phyloP scores from a whole-genome alignment of 139 green algal species.

The Coccomyxa sp. region DNA sequence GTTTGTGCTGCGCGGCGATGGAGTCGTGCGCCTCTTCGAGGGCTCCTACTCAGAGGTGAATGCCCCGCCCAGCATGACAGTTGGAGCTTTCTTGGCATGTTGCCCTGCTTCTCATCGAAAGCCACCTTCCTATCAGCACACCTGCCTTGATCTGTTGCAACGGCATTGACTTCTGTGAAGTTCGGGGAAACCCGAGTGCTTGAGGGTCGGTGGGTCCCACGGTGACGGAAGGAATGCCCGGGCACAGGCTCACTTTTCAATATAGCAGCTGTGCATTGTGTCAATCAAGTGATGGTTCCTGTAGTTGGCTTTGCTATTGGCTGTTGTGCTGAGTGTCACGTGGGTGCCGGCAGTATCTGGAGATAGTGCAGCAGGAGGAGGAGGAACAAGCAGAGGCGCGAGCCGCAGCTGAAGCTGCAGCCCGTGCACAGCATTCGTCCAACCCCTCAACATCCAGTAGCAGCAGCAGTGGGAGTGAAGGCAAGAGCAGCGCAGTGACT shows the following conservation, averaged over 20 bases:
- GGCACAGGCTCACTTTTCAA: neutral
- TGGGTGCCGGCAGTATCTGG: constrained; percentile 33
- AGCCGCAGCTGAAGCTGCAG: neutral
- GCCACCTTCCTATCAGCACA: neutral
- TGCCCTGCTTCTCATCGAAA: neutral
- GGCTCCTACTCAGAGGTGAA: constrained; percentile 52
- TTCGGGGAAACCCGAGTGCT: neutral
- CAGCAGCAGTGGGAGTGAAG: constrained; percentile 1
- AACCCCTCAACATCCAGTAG: neutral
- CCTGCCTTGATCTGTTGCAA: neutral
- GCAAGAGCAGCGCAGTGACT: neutral
- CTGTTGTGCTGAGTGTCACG: too few relatives aligned
- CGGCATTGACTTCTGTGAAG: too few relatives aligned
- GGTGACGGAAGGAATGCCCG: neutral
- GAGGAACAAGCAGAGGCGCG: constrained; percentile 7
- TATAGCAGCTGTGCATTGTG: neutral
- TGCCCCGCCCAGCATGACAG: neutral
- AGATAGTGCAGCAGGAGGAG: constrained; percentile 23
- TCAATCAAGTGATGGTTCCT: neutral
- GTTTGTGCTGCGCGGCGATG: constrained; percentile 72
- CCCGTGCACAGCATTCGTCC: neutral
- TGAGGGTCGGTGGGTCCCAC: neutral
- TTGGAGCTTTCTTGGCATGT: neutral
- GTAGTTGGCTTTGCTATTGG: too few relatives aligned
- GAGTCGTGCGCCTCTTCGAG: constrained; percentile 56